These are phyloP conservation scores for Trichosporon sp. DNA, from an alignment of 1,284 basidiomycete species.

Conservation along the genomic window DNA sequence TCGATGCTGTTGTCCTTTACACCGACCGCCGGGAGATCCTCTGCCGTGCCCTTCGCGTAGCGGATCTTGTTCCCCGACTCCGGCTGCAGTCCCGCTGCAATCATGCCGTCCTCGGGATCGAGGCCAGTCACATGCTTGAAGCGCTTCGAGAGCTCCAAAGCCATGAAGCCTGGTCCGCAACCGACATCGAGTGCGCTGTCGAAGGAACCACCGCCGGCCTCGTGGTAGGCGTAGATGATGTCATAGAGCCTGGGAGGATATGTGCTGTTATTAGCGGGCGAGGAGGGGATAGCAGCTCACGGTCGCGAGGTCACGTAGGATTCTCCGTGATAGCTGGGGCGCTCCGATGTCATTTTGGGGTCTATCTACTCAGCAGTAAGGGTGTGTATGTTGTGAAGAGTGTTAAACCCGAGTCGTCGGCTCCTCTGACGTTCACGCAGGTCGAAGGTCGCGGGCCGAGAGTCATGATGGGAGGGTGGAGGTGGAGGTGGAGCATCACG, in stretches of 20 bases:
- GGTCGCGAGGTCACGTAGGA: conserved; percentile 27
- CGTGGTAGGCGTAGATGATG: conserved; percentile 26
- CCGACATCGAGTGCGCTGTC: conserved; percentile 60
- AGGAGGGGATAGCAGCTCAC: conserved; percentile 14
- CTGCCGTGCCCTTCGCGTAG: conserved; percentile 46
- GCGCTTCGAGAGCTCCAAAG: conserved; percentile 53
- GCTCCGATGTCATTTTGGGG: conserved; percentile 2
- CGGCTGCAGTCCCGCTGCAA: conserved; percentile 56
- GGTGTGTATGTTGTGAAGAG: not conserved
- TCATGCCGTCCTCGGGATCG: conserved; percentile 70
- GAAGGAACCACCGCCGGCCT: conserved; percentile 15
- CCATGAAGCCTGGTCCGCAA: conserved; percentile 66
- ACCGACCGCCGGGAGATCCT: conserved; percentile 14
- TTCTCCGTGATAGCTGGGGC: conserved; percentile 2
- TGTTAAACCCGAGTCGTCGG: too few species aligned
- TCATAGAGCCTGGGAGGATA: conserved; percentile 28
- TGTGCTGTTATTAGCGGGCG: conserved; percentile 11
- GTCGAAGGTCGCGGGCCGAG: too few species aligned
- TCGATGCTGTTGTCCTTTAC: conserved; percentile 58
- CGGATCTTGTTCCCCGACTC: conserved; percentile 40
- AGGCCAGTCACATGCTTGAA: conserved; percentile 65
- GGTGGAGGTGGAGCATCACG: too few species aligned
- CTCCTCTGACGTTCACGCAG: too few species aligned
- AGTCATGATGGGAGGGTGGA: too few species aligned
- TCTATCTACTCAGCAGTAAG: too few species aligned